A percentile compares a stretch with the other conserved stretches of the same genome.
These are phyloP conservation scores for Aspergillus ochraceus DNA, from an alignment of 2,329 filamentous ascomycete species.

Conservation along the genomic window DNA sequence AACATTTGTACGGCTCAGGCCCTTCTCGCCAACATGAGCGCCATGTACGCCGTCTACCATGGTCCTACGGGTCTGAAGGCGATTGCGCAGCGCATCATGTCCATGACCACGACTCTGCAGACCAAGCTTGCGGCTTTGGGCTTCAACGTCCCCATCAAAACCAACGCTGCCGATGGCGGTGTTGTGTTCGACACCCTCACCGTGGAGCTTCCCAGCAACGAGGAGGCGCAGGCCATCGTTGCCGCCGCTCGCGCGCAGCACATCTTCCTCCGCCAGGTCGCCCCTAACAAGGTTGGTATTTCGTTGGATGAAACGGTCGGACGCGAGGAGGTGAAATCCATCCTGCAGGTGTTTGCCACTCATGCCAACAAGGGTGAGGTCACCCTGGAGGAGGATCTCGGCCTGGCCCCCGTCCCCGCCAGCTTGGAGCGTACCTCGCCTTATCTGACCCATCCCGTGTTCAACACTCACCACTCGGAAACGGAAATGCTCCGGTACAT, in stretches of 20 bases:
- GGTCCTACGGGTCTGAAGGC: conserved; percentile 78
- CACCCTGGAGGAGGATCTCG: conserved; percentile 34
- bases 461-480: conserved; percentile 93
- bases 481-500: conserved; percentile 94
- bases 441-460: conserved; percentile 87
- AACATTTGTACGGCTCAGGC: conserved; percentile 97
- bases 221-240: conserved; percentile 54
- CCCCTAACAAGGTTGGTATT: conserved; percentile 64
- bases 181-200: conserved; percentile 80
- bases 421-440: conserved; percentile 68
- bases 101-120: conserved; percentile 69
- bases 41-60: conserved; percentile 92
- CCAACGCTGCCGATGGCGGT: conserved; percentile 56
- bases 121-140: conserved; percentile 63
- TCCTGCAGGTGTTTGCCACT: conserved; percentile 57
- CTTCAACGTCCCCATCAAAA: conserved; percentile 61
- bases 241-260: conserved; percentile 51
- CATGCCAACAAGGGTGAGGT: conserved; percentile 39
- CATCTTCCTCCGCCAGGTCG: conserved; percentile 65
- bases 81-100: conserved; percentile 77
- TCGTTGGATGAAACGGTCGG: conserved; percentile 76
- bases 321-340: conserved; percentile 55
- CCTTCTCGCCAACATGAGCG: conserved; percentile 90
- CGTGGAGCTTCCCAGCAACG: conserved; percentile 56
- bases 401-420: conserved; percentile 46